These are phyloP conservation scores for Raffaelea arxii DNA, from an alignment of 2,329 filamentous ascomycete genomes.

Conservation along the genomic window DNA sequence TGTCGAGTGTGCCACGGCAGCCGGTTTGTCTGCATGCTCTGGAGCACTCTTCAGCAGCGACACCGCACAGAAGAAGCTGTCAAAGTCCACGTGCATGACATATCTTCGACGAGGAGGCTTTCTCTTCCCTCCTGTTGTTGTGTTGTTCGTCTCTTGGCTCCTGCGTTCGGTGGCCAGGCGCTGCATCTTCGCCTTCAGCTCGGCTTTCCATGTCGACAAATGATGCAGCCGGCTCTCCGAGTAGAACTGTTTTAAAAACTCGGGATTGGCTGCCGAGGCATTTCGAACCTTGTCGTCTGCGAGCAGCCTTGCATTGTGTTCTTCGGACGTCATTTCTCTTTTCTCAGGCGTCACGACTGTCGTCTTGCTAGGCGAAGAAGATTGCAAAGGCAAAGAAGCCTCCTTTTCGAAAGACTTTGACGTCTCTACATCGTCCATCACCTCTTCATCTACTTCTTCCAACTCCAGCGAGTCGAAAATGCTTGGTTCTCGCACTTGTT, in stretches of 20 bases:
- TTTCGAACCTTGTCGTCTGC: slow-evolving; percentile 79
- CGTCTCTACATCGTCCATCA: no score
- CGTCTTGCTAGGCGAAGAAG: no score
- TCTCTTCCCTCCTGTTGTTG: no score
- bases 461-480: no score
- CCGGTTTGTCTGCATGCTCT: slow-evolving; percentile 66
- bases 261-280: slow-evolving; percentile 83
- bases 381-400: no score
- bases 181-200: slow-evolving; percentile 83
- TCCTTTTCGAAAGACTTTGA: no score
- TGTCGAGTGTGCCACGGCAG: slow-evolving; percentile 78
- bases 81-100: slow-evolving; percentile 92
- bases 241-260: slow-evolving; percentile 91
- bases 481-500: no score
- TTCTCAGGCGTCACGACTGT: no score
- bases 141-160: no score
- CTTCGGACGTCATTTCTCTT: slow-evolving; percentile 64
- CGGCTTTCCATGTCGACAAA: slow-evolving; percentile 91
- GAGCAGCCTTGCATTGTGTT: slow-evolving; percentile 80
- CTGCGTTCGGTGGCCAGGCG: slow-evolving; percentile 58
- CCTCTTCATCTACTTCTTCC: background rate
- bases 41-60: slow-evolving; percentile 69
- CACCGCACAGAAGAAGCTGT: slow-evolving; percentile 95
- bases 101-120: slow-evolving; percentile 62
- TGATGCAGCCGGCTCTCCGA: slow-evolving; percentile 92